Conservation (phyloP, 2,329 filamentous ascomycete species). For the Arthroderma uncinatum region DNA sequence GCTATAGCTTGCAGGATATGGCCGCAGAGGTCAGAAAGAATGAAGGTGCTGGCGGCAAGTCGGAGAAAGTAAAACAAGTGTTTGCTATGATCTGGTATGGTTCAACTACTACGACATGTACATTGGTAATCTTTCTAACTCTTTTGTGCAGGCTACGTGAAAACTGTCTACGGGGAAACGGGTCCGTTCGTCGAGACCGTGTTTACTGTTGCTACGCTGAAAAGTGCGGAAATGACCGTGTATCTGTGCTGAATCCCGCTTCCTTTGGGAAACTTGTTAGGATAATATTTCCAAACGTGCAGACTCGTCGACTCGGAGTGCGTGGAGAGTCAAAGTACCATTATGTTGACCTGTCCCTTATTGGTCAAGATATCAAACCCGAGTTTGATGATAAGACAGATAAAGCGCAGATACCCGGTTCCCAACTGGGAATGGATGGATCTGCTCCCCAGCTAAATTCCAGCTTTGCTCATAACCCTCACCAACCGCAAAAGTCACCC, state of each 20-base stretch:
- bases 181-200: constrained; percentile 76
- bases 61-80: constrained; percentile 42
- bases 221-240: constrained; percentile 81
- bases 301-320: constrained; percentile 82
- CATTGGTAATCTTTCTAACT: constrained; percentile 4
- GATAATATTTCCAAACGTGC: constrained; percentile 89
- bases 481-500: background rate
- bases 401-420: background rate
- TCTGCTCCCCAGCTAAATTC: background rate
- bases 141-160: constrained; percentile 34
- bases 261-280: constrained; percentile 96
- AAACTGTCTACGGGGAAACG: constrained; percentile 37
- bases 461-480: background rate
- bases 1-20: constrained; percentile 37
- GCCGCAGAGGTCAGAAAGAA: constrained; percentile 40
- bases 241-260: constrained; percentile 89
- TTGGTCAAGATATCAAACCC: constrained; percentile 34
- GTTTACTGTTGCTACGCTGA: constrained; percentile 95
- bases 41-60: constrained; percentile 39
- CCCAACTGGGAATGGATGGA: background rate
- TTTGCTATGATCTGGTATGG: constrained; percentile 43
- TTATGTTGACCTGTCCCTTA: constrained; percentile 50
- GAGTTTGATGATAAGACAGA: constrained; percentile 2
- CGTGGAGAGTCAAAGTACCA: constrained; percentile 98
- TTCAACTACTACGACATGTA: background rate